Evolutionary conservation across 2,329 filamentous ascomycete species (phyloP).

Genomic region (Sporothrix pallida): DNA sequence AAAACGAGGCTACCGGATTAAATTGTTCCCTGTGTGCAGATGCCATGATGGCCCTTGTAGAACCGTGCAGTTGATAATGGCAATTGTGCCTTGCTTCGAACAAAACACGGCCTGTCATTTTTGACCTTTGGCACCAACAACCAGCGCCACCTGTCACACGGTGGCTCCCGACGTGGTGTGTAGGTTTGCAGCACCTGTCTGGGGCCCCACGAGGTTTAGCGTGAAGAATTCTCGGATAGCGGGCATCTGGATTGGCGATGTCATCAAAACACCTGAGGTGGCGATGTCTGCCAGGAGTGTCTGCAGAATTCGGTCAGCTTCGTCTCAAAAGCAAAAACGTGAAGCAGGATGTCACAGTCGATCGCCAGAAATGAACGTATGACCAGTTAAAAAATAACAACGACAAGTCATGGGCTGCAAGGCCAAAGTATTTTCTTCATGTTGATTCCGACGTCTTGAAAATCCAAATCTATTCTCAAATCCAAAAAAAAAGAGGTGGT

Average conservation of each 20-base stretch:
- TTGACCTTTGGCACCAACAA: background rate
- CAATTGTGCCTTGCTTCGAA: too few relatives aligned
- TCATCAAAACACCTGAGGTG: background rate
- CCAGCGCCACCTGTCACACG: background rate
- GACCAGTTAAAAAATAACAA: background rate
- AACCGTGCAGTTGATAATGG: background rate
- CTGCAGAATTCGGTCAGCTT: background rate
- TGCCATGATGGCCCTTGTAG: background rate
- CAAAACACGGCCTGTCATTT: too few relatives aligned
- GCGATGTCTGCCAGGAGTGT: background rate
- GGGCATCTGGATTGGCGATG: background rate
- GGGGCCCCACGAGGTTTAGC: background rate
- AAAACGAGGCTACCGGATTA: background rate
- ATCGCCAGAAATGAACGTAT: background rate
- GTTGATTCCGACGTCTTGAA: too few relatives aligned
- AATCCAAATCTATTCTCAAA: background rate
- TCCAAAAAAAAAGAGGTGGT: background rate
- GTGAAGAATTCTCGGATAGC: conserved; percentile 6
- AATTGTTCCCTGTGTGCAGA: background rate
- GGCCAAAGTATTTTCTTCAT: background rate
- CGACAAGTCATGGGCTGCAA: background rate
- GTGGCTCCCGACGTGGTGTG: conserved; percentile 10
- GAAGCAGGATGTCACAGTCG: too few relatives aligned
- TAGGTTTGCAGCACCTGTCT: background rate
- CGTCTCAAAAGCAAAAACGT: too few relatives aligned